Base-by-base conservation (phyloP, 1,284 basidiomycete genomes). In the Rhodotorula sp. region DNA sequence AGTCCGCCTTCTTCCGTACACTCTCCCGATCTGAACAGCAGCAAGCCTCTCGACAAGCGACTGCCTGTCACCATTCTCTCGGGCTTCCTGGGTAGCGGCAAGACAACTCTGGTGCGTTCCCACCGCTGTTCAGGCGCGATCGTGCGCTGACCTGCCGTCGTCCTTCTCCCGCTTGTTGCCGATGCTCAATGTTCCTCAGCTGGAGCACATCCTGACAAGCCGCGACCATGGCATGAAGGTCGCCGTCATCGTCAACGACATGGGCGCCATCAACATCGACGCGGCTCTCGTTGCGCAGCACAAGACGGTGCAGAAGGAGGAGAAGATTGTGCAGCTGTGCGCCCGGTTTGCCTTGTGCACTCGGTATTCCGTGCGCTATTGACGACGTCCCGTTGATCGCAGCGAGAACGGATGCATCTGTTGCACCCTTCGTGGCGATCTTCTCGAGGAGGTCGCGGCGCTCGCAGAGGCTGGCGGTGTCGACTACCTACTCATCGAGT, bases 1-100 rank as follows among this genome's bases (percentile, higher is more conserved):
- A 61, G 59, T 48, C 58, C 45, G 7, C 58, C 58, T 17, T 46
- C 45, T 7, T 59, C 44, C 17, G 48, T 42, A 8, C 25, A 25
- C 25, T 25, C 58, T 3, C 42, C 60, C 57, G 46, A 52, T 16
- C 42, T 55, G 9, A 14, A 23, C n/a, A 46, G 55, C 3, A 49
- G 49, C 25, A 46, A 48, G 17, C 27, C 50, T 34, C 34, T 34
- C 73, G 63, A 63, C 42, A 53, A 41, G 16, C 72, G 81, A 10
- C 79, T 85, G 3, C 84, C 84, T 9, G 84, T 85, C 27, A 85
- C 84, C 12, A 80, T 85, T 13, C 77, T 84, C 8, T 80, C 79
- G 44, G 84, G 84, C 8, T 84, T 85, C 78, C 74, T 84, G 42
- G 84, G 84, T 0, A 77, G 79, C 5, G 84, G 84, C n/a, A 85